Evolutionary conservation across 75 land plant genomes (phyloP).

Genomic region (Pinus taeda): DNA sequence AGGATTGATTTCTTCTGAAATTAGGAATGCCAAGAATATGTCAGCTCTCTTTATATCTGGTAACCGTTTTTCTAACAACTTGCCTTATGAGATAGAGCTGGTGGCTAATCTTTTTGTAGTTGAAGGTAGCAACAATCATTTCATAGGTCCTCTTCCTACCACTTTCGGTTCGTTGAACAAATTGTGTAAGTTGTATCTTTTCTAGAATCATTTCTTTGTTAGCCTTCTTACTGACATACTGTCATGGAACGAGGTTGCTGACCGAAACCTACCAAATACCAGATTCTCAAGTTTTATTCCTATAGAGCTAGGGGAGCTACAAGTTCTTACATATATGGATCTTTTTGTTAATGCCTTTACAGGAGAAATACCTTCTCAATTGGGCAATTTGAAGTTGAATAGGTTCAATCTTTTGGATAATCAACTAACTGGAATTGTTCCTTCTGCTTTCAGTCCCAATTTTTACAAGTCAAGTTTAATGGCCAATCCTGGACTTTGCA

Average conservation of each 20-base stretch:
- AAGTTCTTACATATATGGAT: slow-evolving; percentile 35
- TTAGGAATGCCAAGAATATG: slow-evolving; percentile 23
- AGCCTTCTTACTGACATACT: slow-evolving; percentile 22
- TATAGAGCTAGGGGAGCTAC: slow-evolving; percentile 26
- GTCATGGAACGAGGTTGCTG: slow-evolving; percentile 23
- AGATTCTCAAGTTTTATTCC: slow-evolving; percentile 47
- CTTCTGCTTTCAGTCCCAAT: slow-evolving; percentile 27
- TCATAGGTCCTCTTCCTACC: slow-evolving; percentile 37
- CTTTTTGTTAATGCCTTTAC: slow-evolving; percentile 28
- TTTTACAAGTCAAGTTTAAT: slow-evolving; percentile 17
- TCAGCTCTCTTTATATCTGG: slow-evolving; percentile 19
- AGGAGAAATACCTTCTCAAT: slow-evolving; percentile 41
- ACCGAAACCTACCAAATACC: slow-evolving; percentile 47
- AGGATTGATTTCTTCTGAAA: slow-evolving; percentile 38
- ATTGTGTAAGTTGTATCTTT: slow-evolving; percentile 30
- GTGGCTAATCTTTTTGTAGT: slow-evolving; percentile 10
- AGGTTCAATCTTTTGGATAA: slow-evolving; percentile 47
- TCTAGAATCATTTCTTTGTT: slow-evolving; percentile 32
- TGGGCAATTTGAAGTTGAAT: slow-evolving; percentile 39
- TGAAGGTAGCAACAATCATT: slow-evolving; percentile 18
- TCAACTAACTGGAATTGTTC: slow-evolving; percentile 38
- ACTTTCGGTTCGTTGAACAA: slow-evolving; percentile 19
- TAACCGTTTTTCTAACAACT: slow-evolving; percentile 38
- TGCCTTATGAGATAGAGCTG: slow-evolving; percentile 34
- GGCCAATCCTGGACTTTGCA: slow-evolving; percentile 42